Evolutionary conservation across 2,329 filamentous ascomycete genomes (phyloP).

Genomic region (Diaporthe sp.): DNA sequence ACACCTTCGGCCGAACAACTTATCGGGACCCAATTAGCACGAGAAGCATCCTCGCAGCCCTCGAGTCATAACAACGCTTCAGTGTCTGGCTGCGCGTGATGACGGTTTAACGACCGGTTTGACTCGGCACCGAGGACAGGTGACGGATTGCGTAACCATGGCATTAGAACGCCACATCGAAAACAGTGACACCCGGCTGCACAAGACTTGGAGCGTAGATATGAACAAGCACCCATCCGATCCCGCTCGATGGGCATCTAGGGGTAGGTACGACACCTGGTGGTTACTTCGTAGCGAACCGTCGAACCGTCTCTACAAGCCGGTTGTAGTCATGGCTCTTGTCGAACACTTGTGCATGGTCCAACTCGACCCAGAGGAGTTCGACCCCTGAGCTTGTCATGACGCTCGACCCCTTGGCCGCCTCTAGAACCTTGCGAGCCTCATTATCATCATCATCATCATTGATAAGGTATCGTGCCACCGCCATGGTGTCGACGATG

Average conservation of each 20-base stretch:
- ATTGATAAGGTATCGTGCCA: constrained; percentile 69
- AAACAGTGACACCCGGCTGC: background rate
- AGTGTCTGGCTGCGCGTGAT: background rate
- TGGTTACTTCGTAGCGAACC: constrained; percentile 17
- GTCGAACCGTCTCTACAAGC: constrained; percentile 33
- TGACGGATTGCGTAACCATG: background rate
- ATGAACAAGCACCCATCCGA: background rate
- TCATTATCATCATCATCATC: constrained; percentile 49
- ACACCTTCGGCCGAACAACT: background rate
- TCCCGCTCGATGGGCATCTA: background rate
- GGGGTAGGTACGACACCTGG: background rate
- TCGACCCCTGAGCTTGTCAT: constrained; percentile 61
- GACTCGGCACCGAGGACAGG: background rate
- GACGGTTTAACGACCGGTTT: background rate
- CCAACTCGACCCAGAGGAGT: constrained; percentile 72
- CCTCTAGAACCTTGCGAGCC: constrained; percentile 34
- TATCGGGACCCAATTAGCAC: background rate
- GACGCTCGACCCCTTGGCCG: constrained; percentile 49
- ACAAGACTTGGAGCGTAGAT: background rate
- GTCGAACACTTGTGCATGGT: constrained; percentile 76
- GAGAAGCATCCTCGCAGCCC: background rate
- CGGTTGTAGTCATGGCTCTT: constrained; percentile 39
- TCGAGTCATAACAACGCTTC: too few relatives aligned
- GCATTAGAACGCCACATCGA: background rate
- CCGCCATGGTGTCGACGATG: constrained; percentile 72